Evolutionary conservation across 768 basidiomycete genomes (phyloP).

Genomic region (Udeniomyces megalosporus): DNA sequence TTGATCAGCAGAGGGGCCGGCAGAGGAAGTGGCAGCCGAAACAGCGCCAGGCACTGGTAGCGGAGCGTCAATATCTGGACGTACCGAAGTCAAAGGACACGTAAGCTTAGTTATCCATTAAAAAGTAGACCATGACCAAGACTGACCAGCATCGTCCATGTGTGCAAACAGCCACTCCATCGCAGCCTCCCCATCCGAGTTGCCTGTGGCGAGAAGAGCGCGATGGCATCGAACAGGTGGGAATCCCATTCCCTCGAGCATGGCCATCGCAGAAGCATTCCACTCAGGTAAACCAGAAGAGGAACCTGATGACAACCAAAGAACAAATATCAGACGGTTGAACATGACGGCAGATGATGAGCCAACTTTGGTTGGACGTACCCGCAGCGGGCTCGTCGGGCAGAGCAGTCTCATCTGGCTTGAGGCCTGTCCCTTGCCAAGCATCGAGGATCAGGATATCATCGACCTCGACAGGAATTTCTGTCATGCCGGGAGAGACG

Average conservation of each 20-base stretch:
- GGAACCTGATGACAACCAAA: conserved; percentile 20
- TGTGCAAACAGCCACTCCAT: conserved; percentile 94
- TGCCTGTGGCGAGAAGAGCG: conserved; percentile 72
- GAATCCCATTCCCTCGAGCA: conserved; percentile 84
- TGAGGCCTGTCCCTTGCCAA: conserved; percentile 55
- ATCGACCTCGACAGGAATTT: conserved; percentile 68
- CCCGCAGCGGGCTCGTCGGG: conserved; percentile 36
- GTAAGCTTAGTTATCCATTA: background rate
- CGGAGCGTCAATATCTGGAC: conserved; percentile 69
- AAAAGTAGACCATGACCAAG: conserved; percentile 11
- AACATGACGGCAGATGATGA: background rate
- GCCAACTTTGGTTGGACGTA: background rate
- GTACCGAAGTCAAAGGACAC: background rate
- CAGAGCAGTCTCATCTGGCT: conserved; percentile 51
- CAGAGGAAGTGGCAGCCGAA: conserved; percentile 17
- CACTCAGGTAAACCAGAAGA: conserved; percentile 43
- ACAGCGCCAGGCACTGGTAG: conserved; percentile 33
- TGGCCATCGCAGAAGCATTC: conserved; percentile 53
- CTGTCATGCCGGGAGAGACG: too few species aligned
- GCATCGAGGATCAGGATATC: conserved; percentile 47
- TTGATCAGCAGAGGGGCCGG: conserved; percentile 42
- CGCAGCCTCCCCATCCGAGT: conserved; percentile 52
- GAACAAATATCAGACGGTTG: background rate
- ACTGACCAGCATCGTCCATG: conserved; percentile 78
- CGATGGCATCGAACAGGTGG: conserved; percentile 70